Base-by-base conservation (phyloP, 208 protist species). In the Borovskyia barvae region DNA sequence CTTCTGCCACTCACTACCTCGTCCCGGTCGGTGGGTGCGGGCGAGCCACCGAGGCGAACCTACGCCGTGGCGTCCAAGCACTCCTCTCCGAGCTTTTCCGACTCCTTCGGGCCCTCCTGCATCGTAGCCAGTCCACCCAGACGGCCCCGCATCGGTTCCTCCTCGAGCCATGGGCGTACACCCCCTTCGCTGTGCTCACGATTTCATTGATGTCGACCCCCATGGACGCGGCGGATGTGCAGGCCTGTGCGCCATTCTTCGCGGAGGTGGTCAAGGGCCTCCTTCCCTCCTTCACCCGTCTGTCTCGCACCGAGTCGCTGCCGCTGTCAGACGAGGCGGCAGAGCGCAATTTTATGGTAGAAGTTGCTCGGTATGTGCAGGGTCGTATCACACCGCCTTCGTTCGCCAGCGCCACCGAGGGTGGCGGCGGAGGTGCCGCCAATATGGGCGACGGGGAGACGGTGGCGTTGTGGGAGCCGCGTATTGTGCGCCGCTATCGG, bases 131-230 rank as follows among this genome's bases (percentile, higher is more conserved):
- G 46, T 55, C 56, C 14, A 62, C 51, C 47, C 65, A 67, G 25
- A 57, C 53, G 35, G 52, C 66, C 20, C 72, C 81, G 32, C 75
- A 89, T 45, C 66, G 67, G 47, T 92, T 87, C 61, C 32, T 92
- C 30, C 54, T 74, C 6, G 70, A 86, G 50, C 22, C 75, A 24
- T 83, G 79, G 72, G 69, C 77, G 59, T 86, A 87, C 72, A 79
- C 73, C 28, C 45, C 69, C 14, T 80, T 80, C 35, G 64, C 77
- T 12, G 40, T 85, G 24, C 48, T 92, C 20, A 77, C 63, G 24
- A 42, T 90, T 19, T 87, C 85, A 17, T 53, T 94, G 22, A 69
- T 92, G 47, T 55, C 71, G 24, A 53, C 75, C 2, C 72, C 77
- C 39, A 52, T 87, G 52, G 80, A 93, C 58, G 72, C 55, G 32